phyloP scores from a whole-genome alignment of 2,329 filamentous ascomycete genomes.

The Clonostachys rhizophaga region DNA sequence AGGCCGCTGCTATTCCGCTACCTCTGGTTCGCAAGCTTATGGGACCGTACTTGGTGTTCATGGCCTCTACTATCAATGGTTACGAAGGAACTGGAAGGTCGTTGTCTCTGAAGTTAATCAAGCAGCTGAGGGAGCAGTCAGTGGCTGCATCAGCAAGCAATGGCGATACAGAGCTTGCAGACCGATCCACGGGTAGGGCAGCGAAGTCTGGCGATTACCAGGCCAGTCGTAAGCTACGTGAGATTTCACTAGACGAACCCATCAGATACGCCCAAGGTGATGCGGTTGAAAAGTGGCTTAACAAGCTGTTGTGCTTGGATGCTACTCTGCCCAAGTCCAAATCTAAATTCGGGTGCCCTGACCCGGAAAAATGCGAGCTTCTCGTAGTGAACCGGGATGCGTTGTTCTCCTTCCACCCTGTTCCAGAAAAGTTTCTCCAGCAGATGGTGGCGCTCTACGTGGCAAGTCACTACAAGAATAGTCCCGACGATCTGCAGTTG shows the following conservation, averaged over 20 bases:
- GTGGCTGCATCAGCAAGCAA: slow-evolving; percentile 38
- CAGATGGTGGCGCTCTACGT: slow-evolving; percentile 98
- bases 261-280: slow-evolving; percentile 93
- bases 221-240: slow-evolving; percentile 75
- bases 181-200: slow-evolving; percentile 73
- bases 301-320: slow-evolving; percentile 88
- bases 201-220: slow-evolving; percentile 59
- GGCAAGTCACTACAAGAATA: slow-evolving; percentile 96
- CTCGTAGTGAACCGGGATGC: slow-evolving; percentile 95
- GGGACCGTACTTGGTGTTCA: slow-evolving; percentile 96
- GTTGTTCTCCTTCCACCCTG: slow-evolving; percentile 94
- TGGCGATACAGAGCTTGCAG: slow-evolving; percentile 63
- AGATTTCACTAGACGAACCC: slow-evolving; percentile 89
- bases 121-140: slow-evolving; percentile 88
- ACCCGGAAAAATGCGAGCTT: slow-evolving; percentile 87
- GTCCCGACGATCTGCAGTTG: slow-evolving; percentile 94
- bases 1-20: slow-evolving; percentile 92
- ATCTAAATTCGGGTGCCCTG: slow-evolving; percentile 73
- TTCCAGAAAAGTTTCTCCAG: slow-evolving; percentile 94
- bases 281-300: slow-evolving; percentile 92
- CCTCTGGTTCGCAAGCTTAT: slow-evolving; percentile 91
- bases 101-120: slow-evolving; percentile 91
- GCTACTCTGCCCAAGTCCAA: slow-evolving; percentile 80
- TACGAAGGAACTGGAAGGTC: slow-evolving; percentile 97
- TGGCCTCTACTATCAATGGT: slow-evolving; percentile 98